Evolutionary conservation across 345 rosid genomes (phyloP).

Genomic region (Acer negundo): DNA sequence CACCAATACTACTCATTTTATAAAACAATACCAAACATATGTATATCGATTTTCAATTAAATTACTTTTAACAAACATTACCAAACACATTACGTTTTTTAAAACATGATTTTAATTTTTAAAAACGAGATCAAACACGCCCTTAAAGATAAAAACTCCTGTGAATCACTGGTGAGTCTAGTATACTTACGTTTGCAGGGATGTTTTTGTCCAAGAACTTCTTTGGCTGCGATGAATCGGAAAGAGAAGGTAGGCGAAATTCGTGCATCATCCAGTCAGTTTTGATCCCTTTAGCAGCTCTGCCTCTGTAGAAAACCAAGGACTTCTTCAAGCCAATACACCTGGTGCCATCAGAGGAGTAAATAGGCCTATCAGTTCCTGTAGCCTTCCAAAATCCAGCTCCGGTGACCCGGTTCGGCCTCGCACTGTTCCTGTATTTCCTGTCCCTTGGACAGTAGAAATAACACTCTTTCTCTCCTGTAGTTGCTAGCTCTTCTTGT

Average conservation of each 20-base stretch:
- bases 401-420: conserved; percentile 93
- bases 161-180: too few relatives aligned
- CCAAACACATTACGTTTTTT: too few relatives aligned
- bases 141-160: too few relatives aligned
- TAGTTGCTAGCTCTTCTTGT: conserved; percentile 56
- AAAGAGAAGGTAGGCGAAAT: conserved; percentile 77
- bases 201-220: conserved; percentile 59
- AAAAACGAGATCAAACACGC: too few relatives aligned
- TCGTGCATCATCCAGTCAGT: conserved; percentile 99
- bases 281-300: conserved; percentile 91
- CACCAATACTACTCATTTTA: too few relatives aligned
- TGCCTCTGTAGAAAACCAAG: conserved; percentile 85
- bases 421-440: conserved; percentile 84
- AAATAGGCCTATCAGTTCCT: conserved; percentile 94
- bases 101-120: too few relatives aligned
- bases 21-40: too few relatives aligned
- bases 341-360: conserved; percentile 65
- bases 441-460: conserved; percentile 93
- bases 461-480: conserved; percentile 95
- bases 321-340: conserved; percentile 96
- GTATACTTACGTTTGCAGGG: conserved; percentile 57
- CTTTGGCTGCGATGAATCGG: conserved; percentile 52
- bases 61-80: too few relatives aligned
- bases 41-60: too few relatives aligned
- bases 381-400: conserved; percentile 99